Evolutionary conservation across 2,329 filamentous ascomycete genomes (phyloP).

Genomic region (Rhynchosporium agropyri): DNA sequence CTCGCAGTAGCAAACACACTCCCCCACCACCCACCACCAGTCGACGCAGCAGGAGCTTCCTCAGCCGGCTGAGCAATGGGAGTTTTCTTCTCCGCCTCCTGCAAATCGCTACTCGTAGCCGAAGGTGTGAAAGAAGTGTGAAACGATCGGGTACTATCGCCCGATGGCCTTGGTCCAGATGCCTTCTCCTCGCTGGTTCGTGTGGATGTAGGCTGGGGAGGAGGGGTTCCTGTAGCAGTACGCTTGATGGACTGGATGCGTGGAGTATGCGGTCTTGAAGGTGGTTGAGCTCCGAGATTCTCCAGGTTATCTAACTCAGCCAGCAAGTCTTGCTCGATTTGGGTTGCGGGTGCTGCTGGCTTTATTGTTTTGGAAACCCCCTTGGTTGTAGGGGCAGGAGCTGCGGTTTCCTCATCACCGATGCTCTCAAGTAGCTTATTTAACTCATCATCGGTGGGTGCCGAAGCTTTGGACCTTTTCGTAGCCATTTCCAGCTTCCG

Average conservation of each 20-base stretch:
- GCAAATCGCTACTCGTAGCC: constrained; percentile 61
- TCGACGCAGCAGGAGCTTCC: constrained; percentile 42
- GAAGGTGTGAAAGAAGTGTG: constrained; percentile 73
- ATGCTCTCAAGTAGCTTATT: constrained; percentile 68
- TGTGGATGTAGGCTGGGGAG: constrained; percentile 48
- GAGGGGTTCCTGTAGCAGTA: constrained; percentile 52
- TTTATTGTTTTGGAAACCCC: constrained; percentile 43
- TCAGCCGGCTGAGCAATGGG: constrained; percentile 48
- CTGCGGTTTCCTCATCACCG: constrained; percentile 52
- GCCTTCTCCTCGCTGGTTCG: constrained; percentile 68
- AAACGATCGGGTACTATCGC: constrained; percentile 72
- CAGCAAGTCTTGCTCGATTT: constrained; percentile 70
- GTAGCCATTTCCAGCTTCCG: constrained; percentile 55
- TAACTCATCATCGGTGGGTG: constrained; percentile 61
- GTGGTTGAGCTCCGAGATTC: constrained; percentile 66
- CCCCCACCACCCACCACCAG: constrained; percentile 82
- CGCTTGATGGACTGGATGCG: constrained; percentile 61
- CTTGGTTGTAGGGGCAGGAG: constrained; percentile 50
- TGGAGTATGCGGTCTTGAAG: constrained; percentile 80
- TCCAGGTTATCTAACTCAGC: constrained; percentile 91
- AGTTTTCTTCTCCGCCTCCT: constrained; percentile 58
- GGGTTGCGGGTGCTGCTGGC: constrained; percentile 38
- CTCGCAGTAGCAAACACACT: constrained; percentile 74
- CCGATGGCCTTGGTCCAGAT: constrained; percentile 65
- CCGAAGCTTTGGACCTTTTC: constrained; percentile 59